Evolutionary conservation across 1,284 basidiomycete genomes (phyloP).

Genomic region (Trichosporon faecale): DNA sequence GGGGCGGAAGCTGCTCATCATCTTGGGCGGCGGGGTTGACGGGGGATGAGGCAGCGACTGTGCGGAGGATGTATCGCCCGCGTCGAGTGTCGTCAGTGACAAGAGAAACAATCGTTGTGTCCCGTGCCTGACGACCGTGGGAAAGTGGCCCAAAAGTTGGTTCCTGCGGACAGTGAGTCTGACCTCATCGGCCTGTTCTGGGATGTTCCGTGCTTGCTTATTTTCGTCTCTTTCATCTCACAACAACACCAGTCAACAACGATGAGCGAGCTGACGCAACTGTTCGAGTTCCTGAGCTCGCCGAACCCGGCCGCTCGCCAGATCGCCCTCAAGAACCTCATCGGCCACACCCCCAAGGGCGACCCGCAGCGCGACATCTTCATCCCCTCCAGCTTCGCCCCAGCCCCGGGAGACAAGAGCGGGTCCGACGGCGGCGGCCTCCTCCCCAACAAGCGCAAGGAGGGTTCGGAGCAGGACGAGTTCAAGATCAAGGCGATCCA

Average conservation of each 20-base stretch:
- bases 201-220: background rate
- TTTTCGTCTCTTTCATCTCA: background rate
- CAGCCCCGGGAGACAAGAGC: constrained; percentile 20
- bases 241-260: constrained; percentile 8
- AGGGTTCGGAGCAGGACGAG: constrained; percentile 59
- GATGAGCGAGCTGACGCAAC: constrained; percentile 58
- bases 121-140: constrained; percentile 2
- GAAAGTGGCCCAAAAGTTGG: background rate
- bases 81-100: background rate
- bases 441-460: constrained; percentile 37
- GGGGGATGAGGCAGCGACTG: background rate
- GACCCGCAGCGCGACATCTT: constrained; percentile 72
- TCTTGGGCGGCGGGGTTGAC: constrained; percentile 20
- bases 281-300: constrained; percentile 80
- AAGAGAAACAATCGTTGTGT: background rate
- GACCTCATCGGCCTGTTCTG: constrained; percentile 8
- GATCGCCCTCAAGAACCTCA: constrained; percentile 76
- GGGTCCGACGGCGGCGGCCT: constrained; percentile 41
- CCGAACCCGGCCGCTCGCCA: constrained; percentile 82
- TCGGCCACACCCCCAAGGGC: constrained; percentile 71
- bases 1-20: constrained; percentile 30
- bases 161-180: background rate
- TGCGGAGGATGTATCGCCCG: background rate
- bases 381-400: constrained; percentile 57
- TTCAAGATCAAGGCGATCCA: constrained; percentile 58